phyloP scores from a whole-genome alignment of 805 yeast species.

The Wickerhamiella brachini region DNA sequence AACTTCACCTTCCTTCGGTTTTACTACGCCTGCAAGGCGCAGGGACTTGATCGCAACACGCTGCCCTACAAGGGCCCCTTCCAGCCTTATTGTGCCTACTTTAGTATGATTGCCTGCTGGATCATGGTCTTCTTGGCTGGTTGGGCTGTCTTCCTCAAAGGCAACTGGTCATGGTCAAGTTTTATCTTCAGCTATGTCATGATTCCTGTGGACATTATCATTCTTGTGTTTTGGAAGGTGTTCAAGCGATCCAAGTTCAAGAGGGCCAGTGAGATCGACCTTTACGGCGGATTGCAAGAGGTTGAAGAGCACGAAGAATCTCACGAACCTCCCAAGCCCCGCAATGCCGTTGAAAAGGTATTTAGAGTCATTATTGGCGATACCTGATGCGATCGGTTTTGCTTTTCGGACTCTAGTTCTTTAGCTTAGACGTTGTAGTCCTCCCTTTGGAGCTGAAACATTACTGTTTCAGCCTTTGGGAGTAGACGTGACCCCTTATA shows the following conservation, averaged over 20 bases:
- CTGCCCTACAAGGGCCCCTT: conserved; percentile 41
- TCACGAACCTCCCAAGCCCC: conserved; percentile 10
- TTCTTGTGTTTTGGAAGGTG: conserved; percentile 41
- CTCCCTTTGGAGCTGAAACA: no score
- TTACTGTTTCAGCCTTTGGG: not conserved
- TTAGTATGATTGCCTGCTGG: conserved; percentile 34
- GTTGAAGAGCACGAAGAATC: conserved; percentile 42
- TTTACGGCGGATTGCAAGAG: conserved; percentile 40
- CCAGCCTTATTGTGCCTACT: conserved; percentile 45
- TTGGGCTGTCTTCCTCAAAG: conserved; percentile 54
- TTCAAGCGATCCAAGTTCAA: conserved; percentile 35
- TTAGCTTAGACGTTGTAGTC: no score
- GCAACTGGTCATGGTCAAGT: conserved; percentile 44
- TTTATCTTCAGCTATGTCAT: conserved; percentile 62
- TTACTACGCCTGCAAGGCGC: conserved; percentile 43
- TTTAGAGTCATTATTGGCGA: conserved; percentile 13
- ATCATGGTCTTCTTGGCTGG: conserved; percentile 51
- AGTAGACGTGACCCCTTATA: no score
- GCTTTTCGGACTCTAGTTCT: not conserved
- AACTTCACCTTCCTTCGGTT: conserved; percentile 48
- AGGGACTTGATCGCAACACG: conserved; percentile 33
- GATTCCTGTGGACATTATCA: conserved; percentile 41
- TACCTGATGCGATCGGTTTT: conserved; percentile 1
- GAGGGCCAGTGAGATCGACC: conserved; percentile 37
- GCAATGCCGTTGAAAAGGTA: conserved; percentile 48